A percentile compares a stretch with the other conserved stretches of the same genome.
Evolutionary conservation across 371 early-diverging fungal genomes (phyloP).

Genomic region (Apophysomyces variabilis): DNA sequence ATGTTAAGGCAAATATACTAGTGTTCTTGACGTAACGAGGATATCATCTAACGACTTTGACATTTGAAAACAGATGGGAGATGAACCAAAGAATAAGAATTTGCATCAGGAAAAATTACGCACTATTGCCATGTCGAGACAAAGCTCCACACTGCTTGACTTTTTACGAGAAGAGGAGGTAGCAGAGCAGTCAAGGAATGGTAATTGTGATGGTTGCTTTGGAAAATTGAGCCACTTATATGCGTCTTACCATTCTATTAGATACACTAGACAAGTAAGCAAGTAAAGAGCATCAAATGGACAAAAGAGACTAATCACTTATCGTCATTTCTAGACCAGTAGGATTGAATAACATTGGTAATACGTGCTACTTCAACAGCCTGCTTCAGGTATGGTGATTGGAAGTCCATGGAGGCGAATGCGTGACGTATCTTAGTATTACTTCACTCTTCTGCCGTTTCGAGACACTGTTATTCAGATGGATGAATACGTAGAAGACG

Average conservation of each 20-base stretch:
- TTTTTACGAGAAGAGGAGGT: slow-evolving; percentile 31
- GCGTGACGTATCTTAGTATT: slow-evolving; percentile 59
- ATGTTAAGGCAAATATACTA: slow-evolving; percentile 27
- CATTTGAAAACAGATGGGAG: slow-evolving; percentile 19
- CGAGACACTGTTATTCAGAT: slow-evolving; percentile 63
- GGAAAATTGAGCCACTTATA: background rate
- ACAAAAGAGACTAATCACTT: slow-evolving; percentile 12
- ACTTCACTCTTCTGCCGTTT: slow-evolving; percentile 73
- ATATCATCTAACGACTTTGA: background rate
- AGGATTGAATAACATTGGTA: slow-evolving; percentile 86
- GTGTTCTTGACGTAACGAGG: background rate
- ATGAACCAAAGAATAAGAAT: slow-evolving; percentile 36
- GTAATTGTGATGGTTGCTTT: background rate
- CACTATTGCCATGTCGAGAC: slow-evolving; percentile 36
- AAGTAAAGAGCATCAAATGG: background rate
- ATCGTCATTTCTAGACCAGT: slow-evolving; percentile 50
- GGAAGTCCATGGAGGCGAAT: background rate
- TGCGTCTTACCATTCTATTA: background rate
- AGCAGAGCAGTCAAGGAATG: background rate
- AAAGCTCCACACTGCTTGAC: slow-evolving; percentile 29
- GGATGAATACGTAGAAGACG: slow-evolving; percentile 58
- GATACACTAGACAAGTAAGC: slow-evolving; percentile 5
- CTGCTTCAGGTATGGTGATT: slow-evolving; percentile 60
- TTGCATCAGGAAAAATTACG: slow-evolving; percentile 35
- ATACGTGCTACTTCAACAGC: slow-evolving; percentile 92